Percentiles rank a stretch among this genome's conserved stretches.
Evolutionary conservation across 129 eudicot species (phyloP).

Genomic region (Logfia minima): DNA sequence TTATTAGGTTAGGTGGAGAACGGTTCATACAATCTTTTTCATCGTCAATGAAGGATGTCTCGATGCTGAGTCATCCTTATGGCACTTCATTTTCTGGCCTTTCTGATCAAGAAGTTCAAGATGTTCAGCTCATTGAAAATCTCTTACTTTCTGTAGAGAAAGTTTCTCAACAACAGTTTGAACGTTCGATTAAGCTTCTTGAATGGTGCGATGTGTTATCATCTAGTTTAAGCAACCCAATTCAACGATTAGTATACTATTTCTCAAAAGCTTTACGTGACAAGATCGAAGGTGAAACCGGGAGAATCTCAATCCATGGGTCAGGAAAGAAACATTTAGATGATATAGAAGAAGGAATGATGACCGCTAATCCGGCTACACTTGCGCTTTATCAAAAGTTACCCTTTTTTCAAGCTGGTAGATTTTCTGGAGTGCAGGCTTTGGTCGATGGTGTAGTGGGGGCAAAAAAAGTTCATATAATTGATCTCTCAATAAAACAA

Average conservation of each 20-base stretch:
- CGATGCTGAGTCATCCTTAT: slow-evolving; percentile 37
- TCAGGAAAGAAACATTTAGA: slow-evolving; percentile 1
- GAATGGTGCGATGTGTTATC: slow-evolving; percentile 33
- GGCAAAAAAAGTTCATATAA: slow-evolving; percentile 36
- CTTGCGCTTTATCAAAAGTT: slow-evolving; percentile 29
- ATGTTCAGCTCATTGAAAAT: slow-evolving; percentile 46
- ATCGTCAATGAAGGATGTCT: slow-evolving; percentile 21
- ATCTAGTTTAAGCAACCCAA: slow-evolving; percentile 29
- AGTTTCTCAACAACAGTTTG: slow-evolving; percentile 39
- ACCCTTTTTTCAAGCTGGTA: slow-evolving; percentile 44
- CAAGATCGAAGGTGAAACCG: slow-evolving; percentile 47
- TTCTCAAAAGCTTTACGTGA: slow-evolving; percentile 54
- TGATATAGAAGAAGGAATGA: slow-evolving; percentile 22
- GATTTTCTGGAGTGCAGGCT: slow-evolving; percentile 38
- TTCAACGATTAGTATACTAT: slow-evolving; percentile 51
- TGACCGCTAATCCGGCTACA: slow-evolving; percentile 12
- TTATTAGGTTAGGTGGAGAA: slow-evolving; percentile 53
- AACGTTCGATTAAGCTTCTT: slow-evolving; percentile 48
- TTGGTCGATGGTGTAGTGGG: slow-evolving; percentile 31
- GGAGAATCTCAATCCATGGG: slow-evolving; percentile 12
- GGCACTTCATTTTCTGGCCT: slow-evolving; percentile 31
- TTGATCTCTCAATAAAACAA: slow-evolving; percentile 38
- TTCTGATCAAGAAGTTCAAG: slow-evolving; percentile 39
- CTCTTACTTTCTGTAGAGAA: slow-evolving; percentile 53
- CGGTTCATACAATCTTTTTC: slow-evolving; percentile 49